Conservation (phyloP, 345 rosid species). For the Hevea brasiliensis region DNA sequence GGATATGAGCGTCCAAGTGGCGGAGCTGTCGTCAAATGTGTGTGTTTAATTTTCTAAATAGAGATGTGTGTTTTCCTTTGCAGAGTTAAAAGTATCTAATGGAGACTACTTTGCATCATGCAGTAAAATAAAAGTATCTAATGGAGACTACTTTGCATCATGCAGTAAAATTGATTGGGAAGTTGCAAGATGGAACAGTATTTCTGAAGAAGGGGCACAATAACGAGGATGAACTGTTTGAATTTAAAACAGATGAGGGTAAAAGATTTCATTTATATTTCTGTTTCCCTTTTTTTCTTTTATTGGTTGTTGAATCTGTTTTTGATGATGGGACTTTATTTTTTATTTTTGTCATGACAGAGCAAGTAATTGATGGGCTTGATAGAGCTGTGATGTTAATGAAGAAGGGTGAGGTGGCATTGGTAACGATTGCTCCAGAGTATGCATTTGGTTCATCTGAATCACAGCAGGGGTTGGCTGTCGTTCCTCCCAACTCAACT, state of each 20-base stretch:
- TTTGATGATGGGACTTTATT: neutral
- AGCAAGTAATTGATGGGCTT: constrained; percentile 89
- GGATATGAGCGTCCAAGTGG: constrained; percentile 84
- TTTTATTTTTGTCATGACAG: constrained; percentile 35
- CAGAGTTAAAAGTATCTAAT: neutral
- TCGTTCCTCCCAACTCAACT: constrained; percentile 74
- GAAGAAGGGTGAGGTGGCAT: constrained; percentile 91
- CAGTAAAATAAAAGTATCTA: neutral
- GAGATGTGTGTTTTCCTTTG: neutral
- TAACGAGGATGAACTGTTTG: constrained; percentile 60
- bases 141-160: neutral
- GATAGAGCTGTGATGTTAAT: constrained; percentile 74
- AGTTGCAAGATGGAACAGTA: constrained; percentile 71
- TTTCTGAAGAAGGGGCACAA: constrained; percentile 77
- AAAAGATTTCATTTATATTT: neutral
- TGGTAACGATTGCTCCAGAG: constrained; percentile 67
- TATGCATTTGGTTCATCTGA: constrained; percentile 77
- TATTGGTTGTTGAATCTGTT: neutral
- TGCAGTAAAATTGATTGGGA: constrained; percentile 85
- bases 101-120: neutral
- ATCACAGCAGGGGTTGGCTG: constrained; percentile 72
- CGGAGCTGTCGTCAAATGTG: constrained; percentile 74
- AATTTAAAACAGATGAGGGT: constrained; percentile 92
- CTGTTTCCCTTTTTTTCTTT: neutral
- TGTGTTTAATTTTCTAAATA: constrained; percentile 1